phyloP scores from a whole-genome alignment of 768 basidiomycete species.

The Kondoa subrosea region DNA sequence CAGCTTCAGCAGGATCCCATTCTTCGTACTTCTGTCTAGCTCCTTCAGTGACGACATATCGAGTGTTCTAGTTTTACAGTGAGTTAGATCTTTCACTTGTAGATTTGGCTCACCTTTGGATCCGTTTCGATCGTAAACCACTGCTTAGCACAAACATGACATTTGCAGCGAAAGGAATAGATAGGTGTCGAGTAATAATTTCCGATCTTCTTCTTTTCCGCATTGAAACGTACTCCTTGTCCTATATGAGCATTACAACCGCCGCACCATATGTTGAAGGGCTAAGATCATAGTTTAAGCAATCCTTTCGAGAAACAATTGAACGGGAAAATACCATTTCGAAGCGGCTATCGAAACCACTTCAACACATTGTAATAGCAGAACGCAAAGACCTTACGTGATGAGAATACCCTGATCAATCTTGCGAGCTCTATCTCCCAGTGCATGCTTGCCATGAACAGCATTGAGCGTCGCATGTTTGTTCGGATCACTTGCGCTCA shows the following conservation, averaged over 20 bases:
- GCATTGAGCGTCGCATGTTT: slow-evolving; percentile 1
- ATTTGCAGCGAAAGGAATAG: slow-evolving; percentile 90
- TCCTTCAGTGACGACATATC: slow-evolving; percentile 79
- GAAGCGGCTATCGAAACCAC: slow-evolving; percentile 49
- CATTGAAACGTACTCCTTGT: slow-evolving; percentile 99
- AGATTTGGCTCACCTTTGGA: slow-evolving; percentile 71
- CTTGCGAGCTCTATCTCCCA: slow-evolving; percentile 57
- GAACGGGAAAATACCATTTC: slow-evolving; percentile 92
- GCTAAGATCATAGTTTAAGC: background rate
- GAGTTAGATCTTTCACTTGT: too few relatives aligned
- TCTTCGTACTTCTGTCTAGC: slow-evolving; percentile 90
- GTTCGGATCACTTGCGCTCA: slow-evolving; percentile 5
- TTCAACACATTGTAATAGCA: background rate
- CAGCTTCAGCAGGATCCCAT: slow-evolving; percentile 92
- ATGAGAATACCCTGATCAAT: slow-evolving; percentile 91
- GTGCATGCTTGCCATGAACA: slow-evolving; percentile 11
- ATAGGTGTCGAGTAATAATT: slow-evolving; percentile 89
- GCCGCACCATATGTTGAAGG: slow-evolving; percentile 42
- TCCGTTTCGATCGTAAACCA: slow-evolving; percentile 99
- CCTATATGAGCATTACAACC: slow-evolving; percentile 93
- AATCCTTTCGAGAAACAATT: slow-evolving; percentile 49
- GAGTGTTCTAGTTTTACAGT: slow-evolving; percentile 95
- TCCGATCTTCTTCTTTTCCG: slow-evolving; percentile 94
- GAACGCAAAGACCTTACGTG: background rate
- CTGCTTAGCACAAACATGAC: slow-evolving; percentile 68